phyloP scores from a whole-genome alignment of 305 asterid genomes.

The Fraxinus angustifolia region DNA sequence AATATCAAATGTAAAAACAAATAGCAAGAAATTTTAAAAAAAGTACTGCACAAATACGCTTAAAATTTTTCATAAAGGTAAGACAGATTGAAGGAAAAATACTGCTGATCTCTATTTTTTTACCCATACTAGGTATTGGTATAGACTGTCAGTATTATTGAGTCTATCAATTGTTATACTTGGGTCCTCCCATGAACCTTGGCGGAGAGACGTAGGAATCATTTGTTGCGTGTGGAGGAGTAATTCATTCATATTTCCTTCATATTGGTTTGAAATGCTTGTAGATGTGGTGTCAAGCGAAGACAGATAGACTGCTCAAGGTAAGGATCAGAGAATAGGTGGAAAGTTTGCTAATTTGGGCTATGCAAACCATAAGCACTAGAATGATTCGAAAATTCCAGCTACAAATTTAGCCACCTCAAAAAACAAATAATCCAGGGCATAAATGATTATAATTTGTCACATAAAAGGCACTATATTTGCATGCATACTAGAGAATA shows the following conservation, averaged over 20 bases:
- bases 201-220: not conserved
- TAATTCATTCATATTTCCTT: not conserved
- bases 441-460: not conserved
- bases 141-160: not conserved
- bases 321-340: not conserved
- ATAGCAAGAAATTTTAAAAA: not conserved
- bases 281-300: not conserved
- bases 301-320: not conserved
- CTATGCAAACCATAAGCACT: not conserved
- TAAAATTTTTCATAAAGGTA: not conserved
- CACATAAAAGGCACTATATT: not conserved
- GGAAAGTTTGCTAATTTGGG: not conserved
- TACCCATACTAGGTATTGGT: not conserved
- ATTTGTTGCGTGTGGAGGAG: not conserved
- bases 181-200: not conserved
- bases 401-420: not conserved
- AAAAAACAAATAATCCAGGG: not conserved
- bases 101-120: not conserved
- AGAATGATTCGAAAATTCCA: not conserved
- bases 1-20: not conserved
- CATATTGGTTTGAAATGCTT: not conserved
- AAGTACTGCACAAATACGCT: not conserved
- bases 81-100: not conserved
- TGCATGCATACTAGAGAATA: not conserved
- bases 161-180: not conserved